Evolutionary conservation across 2,329 filamentous ascomycete genomes (phyloP).

Genomic region (Sclerotinia trifoliorum): DNA sequence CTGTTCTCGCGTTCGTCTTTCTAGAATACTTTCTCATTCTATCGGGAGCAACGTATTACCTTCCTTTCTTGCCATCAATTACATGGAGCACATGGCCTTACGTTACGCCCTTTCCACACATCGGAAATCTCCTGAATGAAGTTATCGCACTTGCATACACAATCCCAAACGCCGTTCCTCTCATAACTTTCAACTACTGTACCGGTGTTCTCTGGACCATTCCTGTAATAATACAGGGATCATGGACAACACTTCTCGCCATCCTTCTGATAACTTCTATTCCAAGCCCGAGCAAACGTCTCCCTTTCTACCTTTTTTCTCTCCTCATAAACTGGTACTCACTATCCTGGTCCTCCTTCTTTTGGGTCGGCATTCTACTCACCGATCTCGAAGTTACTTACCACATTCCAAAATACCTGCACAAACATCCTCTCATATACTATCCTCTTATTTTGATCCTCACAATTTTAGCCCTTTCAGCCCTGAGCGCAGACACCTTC

Average conservation of each 20-base stretch:
- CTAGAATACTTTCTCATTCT: conserved; percentile 50
- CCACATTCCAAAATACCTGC: conserved; percentile 44
- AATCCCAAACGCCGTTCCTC: conserved; percentile 49
- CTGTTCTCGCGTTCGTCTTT: conserved; percentile 45
- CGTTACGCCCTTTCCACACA: conserved; percentile 43
- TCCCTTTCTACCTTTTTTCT: conserved; percentile 46
- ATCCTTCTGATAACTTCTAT: conserved; percentile 47
- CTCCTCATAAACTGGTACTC: conserved; percentile 49
- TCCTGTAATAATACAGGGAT: conserved; percentile 48
- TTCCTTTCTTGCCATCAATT: conserved; percentile 47
- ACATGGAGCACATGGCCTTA: conserved; percentile 51
- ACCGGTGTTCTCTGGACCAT: conserved; percentile 52
- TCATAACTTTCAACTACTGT: conserved; percentile 50
- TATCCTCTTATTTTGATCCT: conserved; percentile 42
- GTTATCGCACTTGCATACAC: conserved; percentile 47
- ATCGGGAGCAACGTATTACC: conserved; percentile 44
- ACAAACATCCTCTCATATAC: conserved; percentile 40
- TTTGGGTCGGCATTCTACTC: conserved; percentile 47
- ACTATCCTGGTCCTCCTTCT: conserved; percentile 47
- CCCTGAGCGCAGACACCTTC: conserved; percentile 27
- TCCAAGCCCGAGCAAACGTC: conserved; percentile 48
- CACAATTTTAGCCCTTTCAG: conserved; percentile 33
- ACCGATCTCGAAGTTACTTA: conserved; percentile 49
- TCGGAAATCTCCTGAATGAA: conserved; percentile 46
- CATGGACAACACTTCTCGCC: conserved; percentile 46